These are phyloP conservation scores for Eleusine coracana DNA, from an alignment of 176 grass and related monocot genomes.

Conservation along the genomic window DNA sequence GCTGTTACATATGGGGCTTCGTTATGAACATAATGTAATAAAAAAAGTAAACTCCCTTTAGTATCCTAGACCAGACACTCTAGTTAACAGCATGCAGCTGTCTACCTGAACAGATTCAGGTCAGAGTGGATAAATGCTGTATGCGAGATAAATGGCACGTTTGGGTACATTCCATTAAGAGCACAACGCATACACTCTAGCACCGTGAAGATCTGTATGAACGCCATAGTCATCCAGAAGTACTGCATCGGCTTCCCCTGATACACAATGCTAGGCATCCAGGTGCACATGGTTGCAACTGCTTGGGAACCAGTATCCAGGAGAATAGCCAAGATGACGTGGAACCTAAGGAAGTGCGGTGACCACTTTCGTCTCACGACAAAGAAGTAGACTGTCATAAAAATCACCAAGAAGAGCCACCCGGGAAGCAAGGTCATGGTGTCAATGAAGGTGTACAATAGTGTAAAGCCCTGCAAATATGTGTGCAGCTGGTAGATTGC, in stretches of 20 bases:
- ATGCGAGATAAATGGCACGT: constrained; percentile 83
- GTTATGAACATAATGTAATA: constrained; percentile 26
- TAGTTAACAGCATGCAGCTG: neutral
- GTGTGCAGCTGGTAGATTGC: constrained; percentile 78
- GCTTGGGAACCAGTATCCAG: constrained; percentile 81
- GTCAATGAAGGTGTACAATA: constrained; percentile 79
- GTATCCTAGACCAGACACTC: neutral
- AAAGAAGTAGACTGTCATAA: constrained; percentile 75
- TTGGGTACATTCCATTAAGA: constrained; percentile 68
- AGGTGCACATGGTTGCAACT: constrained; percentile 78
- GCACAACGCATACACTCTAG: constrained; percentile 85
- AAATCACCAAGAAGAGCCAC: constrained; percentile 75
- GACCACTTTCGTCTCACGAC: constrained; percentile 82
- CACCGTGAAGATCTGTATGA: constrained; percentile 76
- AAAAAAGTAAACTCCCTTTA: neutral
- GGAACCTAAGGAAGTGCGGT: constrained; percentile 90
- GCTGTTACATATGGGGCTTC: constrained; percentile 14
- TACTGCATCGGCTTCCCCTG: constrained; percentile 62
- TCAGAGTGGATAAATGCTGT: constrained; percentile 88
- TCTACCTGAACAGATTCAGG: constrained; percentile 75
- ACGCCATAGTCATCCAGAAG: constrained; percentile 80
- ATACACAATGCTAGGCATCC: constrained; percentile 76
- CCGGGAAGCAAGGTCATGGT: constrained; percentile 75
- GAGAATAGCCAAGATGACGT: constrained; percentile 83
- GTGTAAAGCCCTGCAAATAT: constrained; percentile 67